Evolutionary conservation across 495 filamentous ascomycete genomes (phyloP).

Genomic region (Annulohypoxylon maeteangense): DNA sequence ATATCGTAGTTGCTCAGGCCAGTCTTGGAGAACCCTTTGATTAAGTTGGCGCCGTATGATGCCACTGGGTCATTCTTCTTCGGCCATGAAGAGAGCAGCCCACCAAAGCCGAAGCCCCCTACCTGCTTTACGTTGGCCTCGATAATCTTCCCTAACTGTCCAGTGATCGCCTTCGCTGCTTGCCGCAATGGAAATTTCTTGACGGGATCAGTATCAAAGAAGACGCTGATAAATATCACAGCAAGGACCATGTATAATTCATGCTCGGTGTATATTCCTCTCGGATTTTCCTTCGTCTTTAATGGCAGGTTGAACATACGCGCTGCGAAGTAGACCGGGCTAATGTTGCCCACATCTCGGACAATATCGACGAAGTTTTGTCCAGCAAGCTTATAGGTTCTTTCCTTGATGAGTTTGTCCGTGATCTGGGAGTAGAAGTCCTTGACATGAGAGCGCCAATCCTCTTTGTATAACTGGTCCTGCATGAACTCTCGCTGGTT

Average conservation of each 20-base stretch:
- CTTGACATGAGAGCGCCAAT: slow-evolving; percentile 68
- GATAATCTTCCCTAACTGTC: slow-evolving; percentile 57
- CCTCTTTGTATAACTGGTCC: slow-evolving; percentile 66
- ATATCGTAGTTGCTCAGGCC: slow-evolving; percentile 74
- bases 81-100: slow-evolving; percentile 56
- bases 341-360: slow-evolving; percentile 79
- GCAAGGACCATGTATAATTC: slow-evolving; percentile 82
- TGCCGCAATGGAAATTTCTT: slow-evolving; percentile 68
- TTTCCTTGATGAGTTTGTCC: slow-evolving; percentile 69
- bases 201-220: slow-evolving; percentile 59
- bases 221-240: slow-evolving; percentile 68
- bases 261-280: slow-evolving; percentile 79
- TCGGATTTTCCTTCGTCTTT: slow-evolving; percentile 73
- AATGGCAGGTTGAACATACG: slow-evolving; percentile 78
- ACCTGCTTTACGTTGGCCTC: slow-evolving; percentile 69
- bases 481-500: slow-evolving; percentile 63
- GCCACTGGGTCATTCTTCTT: slow-evolving; percentile 65
- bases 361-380: slow-evolving; percentile 79
- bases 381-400: slow-evolving; percentile 67
- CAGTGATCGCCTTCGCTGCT: slow-evolving; percentile 68
- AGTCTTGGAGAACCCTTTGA: slow-evolving; percentile 73
- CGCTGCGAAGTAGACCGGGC: slow-evolving; percentile 76
- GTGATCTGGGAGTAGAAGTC: slow-evolving; percentile 73
- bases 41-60: slow-evolving; percentile 74
- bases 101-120: slow-evolving; percentile 64